Evolutionary conservation across 345 rosid genomes (phyloP).

Genomic region (Euclidium syriacum): DNA sequence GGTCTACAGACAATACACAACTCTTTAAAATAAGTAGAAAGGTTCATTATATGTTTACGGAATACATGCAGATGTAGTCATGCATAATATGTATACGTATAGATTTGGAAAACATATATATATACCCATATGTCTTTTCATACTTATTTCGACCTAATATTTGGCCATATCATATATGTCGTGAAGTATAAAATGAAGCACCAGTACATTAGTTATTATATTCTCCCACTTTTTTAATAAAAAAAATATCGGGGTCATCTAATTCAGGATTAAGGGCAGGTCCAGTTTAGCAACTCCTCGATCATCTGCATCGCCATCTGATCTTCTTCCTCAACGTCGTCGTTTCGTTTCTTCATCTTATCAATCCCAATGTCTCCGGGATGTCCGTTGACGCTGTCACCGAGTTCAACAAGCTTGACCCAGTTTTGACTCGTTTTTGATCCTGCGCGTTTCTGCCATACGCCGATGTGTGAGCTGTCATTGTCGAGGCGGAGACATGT

Average conservation of each 20-base stretch:
- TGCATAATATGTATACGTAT: neutral
- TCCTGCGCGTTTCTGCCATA: constrained; percentile 76
- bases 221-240: neutral
- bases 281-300: constrained; percentile 64
- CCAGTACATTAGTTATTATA: neutral
- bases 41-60: neutral
- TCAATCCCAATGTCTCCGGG: neutral
- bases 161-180: neutral
- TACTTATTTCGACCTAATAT: neutral
- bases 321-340: constrained; percentile 43
- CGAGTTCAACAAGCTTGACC: constrained; percentile 72
- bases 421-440: constrained; percentile 44
- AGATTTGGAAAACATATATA: neutral
- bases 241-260: neutral
- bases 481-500: constrained; percentile 73
- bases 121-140: neutral
- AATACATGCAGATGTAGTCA: too few species aligned
- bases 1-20: neutral
- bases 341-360: constrained; percentile 13
- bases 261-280: constrained; percentile 29
- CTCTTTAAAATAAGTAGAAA: neutral
- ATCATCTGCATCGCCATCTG: constrained; percentile 67
- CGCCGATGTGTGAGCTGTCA: constrained; percentile 61
- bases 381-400: constrained; percentile 19
- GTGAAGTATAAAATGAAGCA: neutral